Percentiles rank a stretch among this genome's conserved stretches.
These are phyloP conservation scores for Rhododendron simsii DNA, from an alignment of 148 eudicot species.

Conservation along the genomic window DNA sequence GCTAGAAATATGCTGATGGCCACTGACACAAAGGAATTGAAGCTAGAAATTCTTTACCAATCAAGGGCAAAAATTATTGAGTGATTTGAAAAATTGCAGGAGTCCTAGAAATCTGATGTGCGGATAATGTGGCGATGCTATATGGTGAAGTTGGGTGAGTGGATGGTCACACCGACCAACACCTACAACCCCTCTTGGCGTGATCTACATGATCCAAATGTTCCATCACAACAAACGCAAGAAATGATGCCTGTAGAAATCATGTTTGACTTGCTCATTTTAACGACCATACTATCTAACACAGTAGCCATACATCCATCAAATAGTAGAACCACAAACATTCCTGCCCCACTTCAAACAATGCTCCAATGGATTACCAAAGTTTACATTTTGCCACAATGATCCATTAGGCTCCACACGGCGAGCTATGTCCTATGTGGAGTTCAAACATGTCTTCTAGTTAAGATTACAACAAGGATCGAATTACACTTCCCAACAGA, in stretches of 20 bases:
- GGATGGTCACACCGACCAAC: not conserved
- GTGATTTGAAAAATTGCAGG: not conserved
- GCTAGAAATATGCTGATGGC: not conserved
- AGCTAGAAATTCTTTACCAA: not conserved
- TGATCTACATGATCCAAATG: not conserved
- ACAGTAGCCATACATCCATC: not conserved
- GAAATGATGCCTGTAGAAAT: not conserved
- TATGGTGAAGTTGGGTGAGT: not conserved
- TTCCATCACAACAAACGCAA: not conserved
- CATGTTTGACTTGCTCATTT: not conserved
- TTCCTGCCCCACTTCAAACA: not conserved
- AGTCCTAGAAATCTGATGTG: not conserved
- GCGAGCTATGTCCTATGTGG: not conserved
- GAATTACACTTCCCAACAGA: not conserved
- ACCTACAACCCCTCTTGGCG: not conserved
- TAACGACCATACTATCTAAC: not conserved
- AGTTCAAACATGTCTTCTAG: not conserved
- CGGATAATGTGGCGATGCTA: not conserved
- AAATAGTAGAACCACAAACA: not conserved
- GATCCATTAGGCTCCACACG: not conserved
- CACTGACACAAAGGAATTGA: not conserved
- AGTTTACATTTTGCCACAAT: not conserved
- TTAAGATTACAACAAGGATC: not conserved
- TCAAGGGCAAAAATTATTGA: not conserved
- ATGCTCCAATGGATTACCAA: not conserved